These are phyloP conservation scores for Arthrinium phaeospermum DNA, from an alignment of 2,329 filamentous ascomycete species.

Conservation along the genomic window DNA sequence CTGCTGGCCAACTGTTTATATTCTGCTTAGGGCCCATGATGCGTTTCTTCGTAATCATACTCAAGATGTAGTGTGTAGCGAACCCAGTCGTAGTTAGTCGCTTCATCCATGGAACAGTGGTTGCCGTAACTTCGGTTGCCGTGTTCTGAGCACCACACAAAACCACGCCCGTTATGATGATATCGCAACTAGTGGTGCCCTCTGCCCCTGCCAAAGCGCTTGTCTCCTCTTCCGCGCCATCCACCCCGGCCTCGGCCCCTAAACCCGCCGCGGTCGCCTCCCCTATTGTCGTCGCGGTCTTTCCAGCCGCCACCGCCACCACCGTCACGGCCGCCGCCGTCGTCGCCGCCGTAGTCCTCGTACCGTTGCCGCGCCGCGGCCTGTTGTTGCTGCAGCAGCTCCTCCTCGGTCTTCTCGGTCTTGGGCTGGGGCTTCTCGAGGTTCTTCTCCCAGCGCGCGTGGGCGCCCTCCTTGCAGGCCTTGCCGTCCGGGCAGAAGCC, in stretches of 20 bases:
- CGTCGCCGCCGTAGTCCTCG: conserved; percentile 37
- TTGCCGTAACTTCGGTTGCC: neutral
- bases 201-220: conserved; percentile 42
- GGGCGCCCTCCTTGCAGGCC: conserved; percentile 78
- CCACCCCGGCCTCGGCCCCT: conserved; percentile 41
- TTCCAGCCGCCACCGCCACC: conserved; percentile 36
- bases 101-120: neutral
- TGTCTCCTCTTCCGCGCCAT: conserved; percentile 39
- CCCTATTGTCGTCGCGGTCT: conserved; percentile 38
- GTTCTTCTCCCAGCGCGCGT: conserved; percentile 81
- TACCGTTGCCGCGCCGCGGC: conserved; percentile 49
- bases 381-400: conserved; percentile 33
- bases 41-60: neutral
- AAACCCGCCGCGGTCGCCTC: conserved; percentile 39
- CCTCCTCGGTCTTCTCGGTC: conserved; percentile 63
- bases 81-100: neutral
- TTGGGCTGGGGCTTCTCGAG: conserved; percentile 78
- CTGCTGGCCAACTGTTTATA: neutral
- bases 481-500: conserved; percentile 90
- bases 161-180: no score
- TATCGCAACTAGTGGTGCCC: conserved; percentile 31
- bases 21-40: neutral
- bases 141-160: neutral
- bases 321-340: conserved; percentile 47
- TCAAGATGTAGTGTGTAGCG: neutral